Conservation (phyloP, 2,329 filamentous ascomycete genomes). For the Diaporthe ampelina region DNA sequence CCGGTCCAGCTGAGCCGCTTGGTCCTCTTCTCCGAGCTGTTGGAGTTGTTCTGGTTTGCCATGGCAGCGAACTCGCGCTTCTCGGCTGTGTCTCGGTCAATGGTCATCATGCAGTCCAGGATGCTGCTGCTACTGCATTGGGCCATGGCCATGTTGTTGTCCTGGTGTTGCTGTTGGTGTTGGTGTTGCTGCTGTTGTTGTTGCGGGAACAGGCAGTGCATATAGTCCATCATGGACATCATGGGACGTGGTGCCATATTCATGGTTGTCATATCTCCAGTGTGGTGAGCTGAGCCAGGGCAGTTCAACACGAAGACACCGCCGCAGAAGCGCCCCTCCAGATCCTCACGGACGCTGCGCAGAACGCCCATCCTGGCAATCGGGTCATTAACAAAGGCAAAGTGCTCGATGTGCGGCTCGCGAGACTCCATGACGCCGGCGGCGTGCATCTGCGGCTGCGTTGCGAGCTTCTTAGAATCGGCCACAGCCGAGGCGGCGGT, state of each 20-base stretch:
- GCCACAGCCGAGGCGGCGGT: slow-evolving; percentile 30
- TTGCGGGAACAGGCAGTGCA: slow-evolving; percentile 53
- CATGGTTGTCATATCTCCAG: not conserved
- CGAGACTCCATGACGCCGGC: slow-evolving; percentile 41
- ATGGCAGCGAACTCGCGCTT: slow-evolving; percentile 58
- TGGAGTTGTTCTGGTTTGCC: slow-evolving; percentile 49
- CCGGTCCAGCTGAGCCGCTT: slow-evolving; percentile 58
- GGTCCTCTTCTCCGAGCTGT: slow-evolving; percentile 41
- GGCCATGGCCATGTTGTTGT: slow-evolving; percentile 22
- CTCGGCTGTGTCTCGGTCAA: slow-evolving; percentile 58
- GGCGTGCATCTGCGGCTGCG: slow-evolving; percentile 40
- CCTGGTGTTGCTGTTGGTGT: slow-evolving; percentile 24
- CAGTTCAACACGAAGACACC: slow-evolving; percentile 54
- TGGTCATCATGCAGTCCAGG: slow-evolving; percentile 52
- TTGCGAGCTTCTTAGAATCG: slow-evolving; percentile 37
- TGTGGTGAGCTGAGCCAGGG: not conserved
- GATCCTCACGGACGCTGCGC: slow-evolving; percentile 52
- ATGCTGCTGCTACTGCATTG: slow-evolving; percentile 41
- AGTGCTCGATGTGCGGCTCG: slow-evolving; percentile 53
- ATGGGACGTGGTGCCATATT: slow-evolving; percentile 5
- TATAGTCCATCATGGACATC: slow-evolving; percentile 53
- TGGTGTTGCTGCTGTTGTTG: slow-evolving; percentile 43
- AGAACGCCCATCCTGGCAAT: slow-evolving; percentile 56
- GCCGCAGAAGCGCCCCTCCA: slow-evolving; percentile 56
- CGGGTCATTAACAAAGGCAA: slow-evolving; percentile 54